These are phyloP conservation scores for Clavispora asparagi DNA, from an alignment of 805 yeast genomes.

Conservation along the genomic window DNA sequence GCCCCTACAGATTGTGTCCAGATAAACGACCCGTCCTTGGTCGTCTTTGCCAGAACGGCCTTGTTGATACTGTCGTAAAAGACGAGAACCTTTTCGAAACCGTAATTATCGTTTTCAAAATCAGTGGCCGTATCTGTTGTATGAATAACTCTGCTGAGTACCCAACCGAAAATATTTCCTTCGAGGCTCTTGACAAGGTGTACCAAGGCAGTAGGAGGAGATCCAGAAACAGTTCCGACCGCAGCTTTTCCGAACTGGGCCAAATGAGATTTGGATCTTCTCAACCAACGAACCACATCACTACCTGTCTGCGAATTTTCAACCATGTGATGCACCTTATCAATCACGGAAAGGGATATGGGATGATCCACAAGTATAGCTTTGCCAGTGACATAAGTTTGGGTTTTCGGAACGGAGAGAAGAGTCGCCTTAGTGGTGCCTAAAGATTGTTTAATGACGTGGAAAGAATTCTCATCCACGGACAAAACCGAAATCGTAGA, in stretches of 20 bases:
- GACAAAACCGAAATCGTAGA: not conserved
- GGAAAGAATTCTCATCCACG: not conserved
- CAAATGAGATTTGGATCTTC: conserved; percentile 29
- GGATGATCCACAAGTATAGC: conserved; percentile 30
- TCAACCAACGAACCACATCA: conserved; percentile 22
- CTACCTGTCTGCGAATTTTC: conserved; percentile 22
- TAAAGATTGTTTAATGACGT: not conserved
- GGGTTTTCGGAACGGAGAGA: not conserved
- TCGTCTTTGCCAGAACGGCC: conserved; percentile 8
- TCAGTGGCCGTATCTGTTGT: not conserved
- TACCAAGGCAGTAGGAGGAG: not conserved
- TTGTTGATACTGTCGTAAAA: conserved; percentile 17
- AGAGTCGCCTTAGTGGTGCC: not conserved
- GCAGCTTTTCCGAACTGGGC: conserved; percentile 26
- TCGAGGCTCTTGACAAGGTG: not conserved
- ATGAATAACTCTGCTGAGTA: not conserved
- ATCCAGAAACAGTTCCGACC: conserved; percentile 2
- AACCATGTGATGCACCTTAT: conserved; percentile 27
- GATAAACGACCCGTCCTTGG: conserved; percentile 5
- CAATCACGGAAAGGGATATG: conserved; percentile 20
- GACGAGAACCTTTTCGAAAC: conserved; percentile 29
- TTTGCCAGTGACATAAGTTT: not conserved
- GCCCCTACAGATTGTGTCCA: conserved; percentile 4
- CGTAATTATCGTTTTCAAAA: conserved; percentile 20
- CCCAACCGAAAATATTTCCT: not conserved